These are phyloP conservation scores for Diutina ranongensis DNA, from an alignment of 1,139 yeast species.

Conservation along the genomic window DNA sequence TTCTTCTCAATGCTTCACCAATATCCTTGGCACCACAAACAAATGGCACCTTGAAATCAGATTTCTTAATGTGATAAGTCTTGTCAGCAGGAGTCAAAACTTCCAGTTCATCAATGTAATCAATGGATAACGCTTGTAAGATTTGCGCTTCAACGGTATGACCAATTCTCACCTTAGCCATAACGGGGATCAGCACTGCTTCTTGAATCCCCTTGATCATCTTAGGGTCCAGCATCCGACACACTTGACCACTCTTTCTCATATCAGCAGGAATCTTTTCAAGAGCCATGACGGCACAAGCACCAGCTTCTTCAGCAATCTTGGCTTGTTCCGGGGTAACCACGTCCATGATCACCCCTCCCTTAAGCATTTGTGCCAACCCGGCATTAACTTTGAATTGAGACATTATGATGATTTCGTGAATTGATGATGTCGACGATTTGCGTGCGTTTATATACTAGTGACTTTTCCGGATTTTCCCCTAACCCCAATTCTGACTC, in stretches of 20 bases:
- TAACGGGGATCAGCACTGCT: conserved; percentile 64
- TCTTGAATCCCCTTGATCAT: conserved; percentile 71
- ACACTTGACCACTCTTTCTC: conserved; percentile 74
- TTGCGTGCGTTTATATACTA: background rate
- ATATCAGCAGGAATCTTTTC: conserved; percentile 84
- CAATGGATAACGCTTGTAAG: conserved; percentile 61
- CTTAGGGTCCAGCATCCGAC: conserved; percentile 81
- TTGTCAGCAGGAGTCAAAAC: conserved; percentile 79
- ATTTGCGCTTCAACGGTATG: conserved; percentile 79
- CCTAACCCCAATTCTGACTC: background rate
- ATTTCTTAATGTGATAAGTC: conserved; percentile 51
- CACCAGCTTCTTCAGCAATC: conserved; percentile 79
- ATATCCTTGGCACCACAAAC: conserved; percentile 81
- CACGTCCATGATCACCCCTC: conserved; percentile 48
- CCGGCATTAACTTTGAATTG: conserved; percentile 66
- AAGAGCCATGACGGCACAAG: conserved; percentile 86
- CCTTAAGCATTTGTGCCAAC: conserved; percentile 81
- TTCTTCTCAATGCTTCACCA: conserved; percentile 77
- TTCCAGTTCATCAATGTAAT: conserved; percentile 78
- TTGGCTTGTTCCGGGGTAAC: conserved; percentile 36
- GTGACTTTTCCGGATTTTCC: background rate
- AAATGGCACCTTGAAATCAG: conserved; percentile 59
- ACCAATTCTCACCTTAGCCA: conserved; percentile 86
- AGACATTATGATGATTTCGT: too few relatives aligned
- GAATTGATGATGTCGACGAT: too few relatives aligned